Evolutionary conservation across 164 flowering plant species (phyloP).

Genomic region (Echeveria elegans): DNA sequence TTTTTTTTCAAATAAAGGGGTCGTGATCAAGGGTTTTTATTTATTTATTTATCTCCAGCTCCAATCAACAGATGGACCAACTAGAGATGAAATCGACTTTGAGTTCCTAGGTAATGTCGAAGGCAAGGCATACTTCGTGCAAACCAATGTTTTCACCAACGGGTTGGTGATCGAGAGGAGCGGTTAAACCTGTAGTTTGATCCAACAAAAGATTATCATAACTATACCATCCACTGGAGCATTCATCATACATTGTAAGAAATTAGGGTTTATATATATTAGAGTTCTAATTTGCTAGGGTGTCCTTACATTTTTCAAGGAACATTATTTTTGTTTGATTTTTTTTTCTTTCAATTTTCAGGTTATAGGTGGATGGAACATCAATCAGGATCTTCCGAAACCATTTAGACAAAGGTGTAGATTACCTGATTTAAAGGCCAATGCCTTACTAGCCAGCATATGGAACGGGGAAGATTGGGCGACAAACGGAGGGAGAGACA

Average conservation of each 20-base stretch:
- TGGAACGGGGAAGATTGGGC: slow-evolving; percentile 69
- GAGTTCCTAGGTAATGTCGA: background rate
- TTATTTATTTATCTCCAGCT: no score
- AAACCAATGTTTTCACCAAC: background rate
- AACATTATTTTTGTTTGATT: background rate
- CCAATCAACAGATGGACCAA: background rate
- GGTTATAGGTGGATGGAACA: background rate
- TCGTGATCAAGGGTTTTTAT: no score
- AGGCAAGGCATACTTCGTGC: background rate
- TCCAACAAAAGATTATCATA: background rate
- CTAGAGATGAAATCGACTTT: slow-evolving; percentile 1
- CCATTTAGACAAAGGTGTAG: slow-evolving; percentile 17
- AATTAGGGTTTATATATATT: no score
- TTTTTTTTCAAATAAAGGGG: no score
- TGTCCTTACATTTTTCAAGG: background rate
- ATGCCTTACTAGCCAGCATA: slow-evolving; percentile 27
- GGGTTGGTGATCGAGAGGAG: background rate
- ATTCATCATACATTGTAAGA: background rate
- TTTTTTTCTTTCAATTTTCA: background rate
- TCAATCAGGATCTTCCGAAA: background rate
- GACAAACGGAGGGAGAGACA: slow-evolving; percentile 29
- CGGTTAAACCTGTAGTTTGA: background rate
- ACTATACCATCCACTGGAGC: background rate
- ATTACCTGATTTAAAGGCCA: slow-evolving; percentile 32
- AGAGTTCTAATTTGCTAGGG: no score